A percentile compares a stretch with the other conserved stretches of the same genome.
These are phyloP conservation scores for Polyporus tsugae DNA, from an alignment of 1,284 basidiomycete species.

Conservation along the genomic window DNA sequence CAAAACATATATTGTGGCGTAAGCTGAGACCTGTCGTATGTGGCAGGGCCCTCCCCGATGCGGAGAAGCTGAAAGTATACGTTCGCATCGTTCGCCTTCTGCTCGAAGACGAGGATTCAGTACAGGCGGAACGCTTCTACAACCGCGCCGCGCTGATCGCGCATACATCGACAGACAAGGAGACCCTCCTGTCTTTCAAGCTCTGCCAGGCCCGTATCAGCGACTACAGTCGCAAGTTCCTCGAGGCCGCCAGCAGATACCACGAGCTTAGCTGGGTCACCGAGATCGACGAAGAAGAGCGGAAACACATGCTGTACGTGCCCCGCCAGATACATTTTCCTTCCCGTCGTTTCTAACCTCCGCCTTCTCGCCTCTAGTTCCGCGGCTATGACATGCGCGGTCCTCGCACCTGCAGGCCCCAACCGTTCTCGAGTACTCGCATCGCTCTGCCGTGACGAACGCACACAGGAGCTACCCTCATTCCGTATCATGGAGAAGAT, in stretches of 20 bases:
- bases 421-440: slow-evolving; percentile 93
- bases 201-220: slow-evolving; percentile 93
- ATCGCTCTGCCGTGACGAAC: slow-evolving; percentile 93
- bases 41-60: slow-evolving; percentile 79
- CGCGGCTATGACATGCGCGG: slow-evolving; percentile 93
- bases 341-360: slow-evolving; percentile 5
- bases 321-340: background rate
- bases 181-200: slow-evolving; percentile 83
- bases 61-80: slow-evolving; percentile 90
- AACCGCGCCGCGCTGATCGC: slow-evolving; percentile 94
- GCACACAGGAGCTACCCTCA: slow-evolving; percentile 80
- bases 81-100: slow-evolving; percentile 94
- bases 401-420: slow-evolving; percentile 97
- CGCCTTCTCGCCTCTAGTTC: slow-evolving; percentile 55
- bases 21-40: background rate
- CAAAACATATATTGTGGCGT: background rate
- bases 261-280: slow-evolving; percentile 92
- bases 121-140: slow-evolving; percentile 95
- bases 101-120: slow-evolving; percentile 95
- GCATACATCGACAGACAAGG: slow-evolving; percentile 79
- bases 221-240: slow-evolving; percentile 91
- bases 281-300: slow-evolving; percentile 91
- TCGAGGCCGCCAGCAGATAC: slow-evolving; percentile 95
- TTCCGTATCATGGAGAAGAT: slow-evolving; percentile 95
- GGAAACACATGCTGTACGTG: slow-evolving; percentile 84